Conservation (phyloP, 805 yeast genomes). For the Saturnispora besseyi region DNA sequence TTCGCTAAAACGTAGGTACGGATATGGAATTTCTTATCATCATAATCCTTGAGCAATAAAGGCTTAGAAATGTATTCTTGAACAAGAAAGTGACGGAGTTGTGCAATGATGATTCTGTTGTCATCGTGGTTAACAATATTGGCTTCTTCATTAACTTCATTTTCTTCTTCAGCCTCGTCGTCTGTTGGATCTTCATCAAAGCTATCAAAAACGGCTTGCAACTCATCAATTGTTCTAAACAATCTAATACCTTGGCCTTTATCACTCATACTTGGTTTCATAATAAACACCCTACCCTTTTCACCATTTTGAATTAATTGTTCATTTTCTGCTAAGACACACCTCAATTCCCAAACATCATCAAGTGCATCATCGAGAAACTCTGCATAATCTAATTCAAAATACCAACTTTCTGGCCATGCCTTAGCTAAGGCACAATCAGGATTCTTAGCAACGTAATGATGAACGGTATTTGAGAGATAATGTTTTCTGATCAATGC, state of each 20-base stretch:
- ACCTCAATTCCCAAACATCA: conserved; percentile 81
- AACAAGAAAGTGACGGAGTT: conserved; percentile 81
- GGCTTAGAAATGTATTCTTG: conserved; percentile 75
- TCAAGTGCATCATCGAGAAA: conserved; percentile 89
- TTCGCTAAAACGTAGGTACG: conserved; percentile 72
- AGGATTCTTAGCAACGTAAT: conserved; percentile 69
- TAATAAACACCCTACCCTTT: conserved; percentile 52
- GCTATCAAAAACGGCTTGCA: conserved; percentile 75
- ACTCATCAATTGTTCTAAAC: conserved; percentile 66
- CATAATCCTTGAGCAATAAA: conserved; percentile 50
- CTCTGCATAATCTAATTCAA: conserved; percentile 93
- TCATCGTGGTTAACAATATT: conserved; percentile 42
- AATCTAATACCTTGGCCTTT: conserved; percentile 92
- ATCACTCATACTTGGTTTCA: conserved; percentile 96
- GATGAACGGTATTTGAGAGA: conserved; percentile 73
- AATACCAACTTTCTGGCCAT: conserved; percentile 65
- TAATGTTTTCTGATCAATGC: conserved; percentile 88
- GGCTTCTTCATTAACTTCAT: conserved; percentile 31
- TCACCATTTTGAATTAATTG: conserved; percentile 23
- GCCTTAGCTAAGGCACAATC: conserved; percentile 47
- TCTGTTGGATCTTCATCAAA: conserved; percentile 69
- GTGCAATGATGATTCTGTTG: conserved; percentile 74
- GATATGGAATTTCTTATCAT: conserved; percentile 75
- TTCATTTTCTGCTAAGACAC: conserved; percentile 54
- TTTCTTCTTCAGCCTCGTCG: conserved; percentile 49